Conservation (phyloP, 306 rosid genomes). For the Pueraria montana region DNA sequence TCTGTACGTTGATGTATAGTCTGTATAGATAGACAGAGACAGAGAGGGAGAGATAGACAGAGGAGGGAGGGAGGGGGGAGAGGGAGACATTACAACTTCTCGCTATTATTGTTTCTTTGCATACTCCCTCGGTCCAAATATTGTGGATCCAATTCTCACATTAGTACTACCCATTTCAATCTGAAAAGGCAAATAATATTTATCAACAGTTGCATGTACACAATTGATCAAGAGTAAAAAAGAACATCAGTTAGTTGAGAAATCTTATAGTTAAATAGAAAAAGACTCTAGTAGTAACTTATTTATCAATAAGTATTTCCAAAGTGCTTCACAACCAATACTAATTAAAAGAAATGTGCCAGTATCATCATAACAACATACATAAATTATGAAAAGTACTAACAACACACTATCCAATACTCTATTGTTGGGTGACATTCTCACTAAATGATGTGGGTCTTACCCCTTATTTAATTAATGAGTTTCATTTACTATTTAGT, state of each 20-base stretch:
- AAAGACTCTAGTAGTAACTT: neutral
- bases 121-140: constrained; percentile 97
- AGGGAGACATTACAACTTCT: constrained; percentile 32
- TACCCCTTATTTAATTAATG: neutral
- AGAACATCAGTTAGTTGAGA: constrained; percentile 7
- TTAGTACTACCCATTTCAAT: constrained; percentile 92
- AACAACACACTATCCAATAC: neutral
- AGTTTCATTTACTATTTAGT: constrained; percentile 13
- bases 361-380: constrained; percentile 19
- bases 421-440: neutral
- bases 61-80: neutral
- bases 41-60: neutral
- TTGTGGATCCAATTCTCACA: constrained; percentile 91
- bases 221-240: constrained; percentile 19
- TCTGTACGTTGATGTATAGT: neutral
- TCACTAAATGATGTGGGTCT: neutral
- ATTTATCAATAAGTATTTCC: neutral
- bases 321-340: constrained; percentile 32
- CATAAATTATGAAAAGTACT: neutral
- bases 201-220: constrained; percentile 20
- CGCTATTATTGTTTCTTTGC: constrained; percentile 62
- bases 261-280: neutral
- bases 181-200: constrained; percentile 60
- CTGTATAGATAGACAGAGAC: neutral
- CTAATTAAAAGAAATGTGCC: neutral